phyloP scores from a whole-genome alignment of 1,139 yeast species.

The Geotrichum armillariae region DNA sequence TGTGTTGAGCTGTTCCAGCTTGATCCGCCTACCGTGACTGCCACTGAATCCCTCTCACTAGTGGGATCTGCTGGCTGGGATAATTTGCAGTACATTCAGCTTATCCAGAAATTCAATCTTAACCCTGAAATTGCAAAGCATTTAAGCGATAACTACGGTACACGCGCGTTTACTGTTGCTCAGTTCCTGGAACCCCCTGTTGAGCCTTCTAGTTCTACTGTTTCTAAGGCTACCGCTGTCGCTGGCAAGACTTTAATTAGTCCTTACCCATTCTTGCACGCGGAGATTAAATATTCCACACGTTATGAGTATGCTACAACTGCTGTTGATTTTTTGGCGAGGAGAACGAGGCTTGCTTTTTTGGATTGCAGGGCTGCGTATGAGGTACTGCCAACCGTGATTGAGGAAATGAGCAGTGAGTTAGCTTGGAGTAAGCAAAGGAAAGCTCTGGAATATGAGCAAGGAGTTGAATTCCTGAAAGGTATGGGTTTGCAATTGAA shows the following conservation, averaged over 20 bases:
- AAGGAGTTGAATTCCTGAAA: constrained; percentile 40
- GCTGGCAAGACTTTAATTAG: constrained; percentile 44
- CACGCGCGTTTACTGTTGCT: constrained; percentile 70
- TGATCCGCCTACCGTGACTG: constrained; percentile 49
- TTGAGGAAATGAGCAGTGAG: constrained; percentile 79
- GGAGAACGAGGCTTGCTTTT: constrained; percentile 93
- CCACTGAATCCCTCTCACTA: constrained; percentile 61
- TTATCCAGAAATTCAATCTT: constrained; percentile 75
- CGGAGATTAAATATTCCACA: constrained; percentile 82
- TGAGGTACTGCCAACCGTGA: constrained; percentile 79
- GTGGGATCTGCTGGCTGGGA: constrained; percentile 73
- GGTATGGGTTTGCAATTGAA: constrained; percentile 42
- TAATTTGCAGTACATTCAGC: constrained; percentile 70
- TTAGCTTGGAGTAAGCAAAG: constrained; percentile 69
- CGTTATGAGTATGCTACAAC: constrained; percentile 84
- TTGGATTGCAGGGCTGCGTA: constrained; percentile 85
- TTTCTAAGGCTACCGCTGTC: constrained; percentile 37
- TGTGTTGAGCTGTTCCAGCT: constrained; percentile 56
- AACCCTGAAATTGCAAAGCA: constrained; percentile 80
- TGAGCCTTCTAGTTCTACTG: constrained; percentile 31
- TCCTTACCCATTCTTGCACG: constrained; percentile 88
- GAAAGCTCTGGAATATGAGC: constrained; percentile 51
- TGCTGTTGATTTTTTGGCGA: constrained; percentile 85
- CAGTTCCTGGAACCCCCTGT: constrained; percentile 46
- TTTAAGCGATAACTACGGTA: constrained; percentile 84